Percentiles rank a stretch among this genome's conserved stretches.
These are phyloP conservation scores for Yamadazyma songkhlaensis DNA, from an alignment of 1,139 yeast genomes.

Conservation along the genomic window DNA sequence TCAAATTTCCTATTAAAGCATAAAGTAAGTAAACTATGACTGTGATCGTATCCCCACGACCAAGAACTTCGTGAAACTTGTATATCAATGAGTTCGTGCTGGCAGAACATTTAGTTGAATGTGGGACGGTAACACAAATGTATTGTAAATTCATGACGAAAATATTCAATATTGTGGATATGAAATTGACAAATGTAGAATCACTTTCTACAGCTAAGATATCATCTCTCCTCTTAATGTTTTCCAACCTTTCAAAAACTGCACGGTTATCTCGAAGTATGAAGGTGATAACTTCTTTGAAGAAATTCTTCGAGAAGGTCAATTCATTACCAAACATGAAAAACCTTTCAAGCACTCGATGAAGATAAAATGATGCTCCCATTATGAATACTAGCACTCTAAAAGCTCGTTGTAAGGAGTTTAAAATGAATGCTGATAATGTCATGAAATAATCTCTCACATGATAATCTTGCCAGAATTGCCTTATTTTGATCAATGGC, in stretches of 20 bases:
- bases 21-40: slow-evolving; percentile 26
- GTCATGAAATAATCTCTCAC: slow-evolving; percentile 2
- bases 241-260: slow-evolving; percentile 6
- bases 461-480: slow-evolving; percentile 22
- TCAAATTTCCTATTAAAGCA: slow-evolving; percentile 28
- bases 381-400: slow-evolving; percentile 19
- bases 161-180: neutral
- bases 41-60: slow-evolving; percentile 16
- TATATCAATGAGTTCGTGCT: slow-evolving; percentile 23
- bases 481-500: slow-evolving; percentile 5
- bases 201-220: neutral
- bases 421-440: slow-evolving; percentile 5
- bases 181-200: neutral
- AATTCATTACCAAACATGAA: slow-evolving; percentile 27
- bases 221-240: slow-evolving; percentile 1
- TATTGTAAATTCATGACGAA: slow-evolving; percentile 1
- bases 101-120: slow-evolving; percentile 7
- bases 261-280: slow-evolving; percentile 18
- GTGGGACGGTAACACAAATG: neutral
- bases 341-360: slow-evolving; percentile 14
- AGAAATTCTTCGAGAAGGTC: slow-evolving; percentile 29
- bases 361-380: slow-evolving; percentile 16
- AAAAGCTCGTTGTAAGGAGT: slow-evolving; percentile 13
- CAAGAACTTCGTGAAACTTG: slow-evolving; percentile 25
- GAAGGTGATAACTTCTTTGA: slow-evolving; percentile 28